Base-by-base conservation (phyloP, 495 filamentous ascomycete species). In the Penicillium coprophilum region DNA sequence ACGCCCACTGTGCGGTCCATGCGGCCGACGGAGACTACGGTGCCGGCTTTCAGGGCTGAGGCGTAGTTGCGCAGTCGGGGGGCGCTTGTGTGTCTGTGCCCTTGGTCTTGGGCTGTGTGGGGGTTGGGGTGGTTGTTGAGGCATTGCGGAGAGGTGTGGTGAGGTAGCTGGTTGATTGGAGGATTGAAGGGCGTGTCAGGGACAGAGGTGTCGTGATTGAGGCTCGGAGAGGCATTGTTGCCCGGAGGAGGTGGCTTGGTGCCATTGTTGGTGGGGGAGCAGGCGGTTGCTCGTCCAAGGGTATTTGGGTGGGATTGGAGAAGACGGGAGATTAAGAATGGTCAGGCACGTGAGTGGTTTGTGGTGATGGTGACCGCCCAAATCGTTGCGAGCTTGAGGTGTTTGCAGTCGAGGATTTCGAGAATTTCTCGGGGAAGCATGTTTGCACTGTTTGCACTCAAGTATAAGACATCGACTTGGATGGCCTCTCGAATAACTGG, bases 1-100 rank as follows among this genome's bases (percentile, higher is more conserved):
- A 79, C 75, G 50, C 68, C 70, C 51, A 75, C 75, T 41, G 74
- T 77, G 50, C 71, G 73, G 38, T 75, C 64, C 77, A 79, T 79
- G 38, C 68, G 66, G 50, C 75, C 77, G 57, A 74, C 77, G 27
- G 74, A 75, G 39, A 67, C 63, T 21, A 79, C 77, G 32, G 77
- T 79, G 59, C 77, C 77, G 55, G 60, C 71, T 55, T 73, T 75
- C 46, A 71, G 48, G 46, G 58, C 53, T 55, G 68, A 75, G 61
- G 74, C 70, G 57, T 77, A 78, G 41, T 56, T 54, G 59, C 75
- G 75, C 55, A 76, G 66, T 27, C 55, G 56, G 19, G 72, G 23
- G 74, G 66, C 13, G 53, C 61, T 34, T 58, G 44, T 40, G 66
- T 64, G 4, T 61, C 41, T 45, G 50, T 50, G 21, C 41, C 40